Conservation (phyloP, 352 stramenopile species). For the Aphanomyces astaci region DNA sequence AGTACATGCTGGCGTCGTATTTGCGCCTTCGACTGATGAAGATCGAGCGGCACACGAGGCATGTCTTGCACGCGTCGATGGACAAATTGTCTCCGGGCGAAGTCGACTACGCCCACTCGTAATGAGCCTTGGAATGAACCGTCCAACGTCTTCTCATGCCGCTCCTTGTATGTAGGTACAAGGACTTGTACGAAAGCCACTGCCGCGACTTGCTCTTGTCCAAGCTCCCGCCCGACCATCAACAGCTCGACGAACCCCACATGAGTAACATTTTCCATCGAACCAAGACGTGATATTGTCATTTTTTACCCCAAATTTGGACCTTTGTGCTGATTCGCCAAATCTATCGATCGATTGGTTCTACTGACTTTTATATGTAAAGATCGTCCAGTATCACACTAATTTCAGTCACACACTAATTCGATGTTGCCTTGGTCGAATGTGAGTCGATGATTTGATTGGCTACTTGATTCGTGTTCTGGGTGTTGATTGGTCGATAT, state of each 20-base stretch:
- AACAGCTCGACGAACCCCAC: slow-evolving; percentile 40
- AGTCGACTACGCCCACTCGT: slow-evolving; percentile 65
- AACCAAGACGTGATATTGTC: no score
- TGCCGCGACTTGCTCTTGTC: slow-evolving; percentile 52
- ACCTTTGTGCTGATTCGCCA: no score
- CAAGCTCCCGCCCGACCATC: slow-evolving; percentile 62
- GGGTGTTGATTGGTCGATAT: no score
- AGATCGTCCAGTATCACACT: no score
- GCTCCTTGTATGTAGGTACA: slow-evolving; percentile 30
- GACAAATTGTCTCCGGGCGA: slow-evolving; percentile 67
- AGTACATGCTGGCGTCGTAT: slow-evolving; percentile 79
- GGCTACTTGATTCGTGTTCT: not conserved
- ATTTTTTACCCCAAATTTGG: no score
- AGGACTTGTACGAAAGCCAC: slow-evolving; percentile 61
- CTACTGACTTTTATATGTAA: no score
- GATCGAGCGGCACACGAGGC: slow-evolving; percentile 68
- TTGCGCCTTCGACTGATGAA: slow-evolving; percentile 67
- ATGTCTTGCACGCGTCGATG: slow-evolving; percentile 43
- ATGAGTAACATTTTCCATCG: slow-evolving; percentile 44
- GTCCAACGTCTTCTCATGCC: not conserved
- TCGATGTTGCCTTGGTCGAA: no score
- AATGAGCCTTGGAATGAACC: no score
- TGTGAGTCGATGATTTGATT: no score
- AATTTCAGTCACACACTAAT: no score
- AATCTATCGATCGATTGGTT: no score